Evolutionary conservation across 1,284 basidiomycete species (phyloP), one percentile per base, ranked within the genome.

Genomic region (Veloporphyrellus conicus): DNA sequence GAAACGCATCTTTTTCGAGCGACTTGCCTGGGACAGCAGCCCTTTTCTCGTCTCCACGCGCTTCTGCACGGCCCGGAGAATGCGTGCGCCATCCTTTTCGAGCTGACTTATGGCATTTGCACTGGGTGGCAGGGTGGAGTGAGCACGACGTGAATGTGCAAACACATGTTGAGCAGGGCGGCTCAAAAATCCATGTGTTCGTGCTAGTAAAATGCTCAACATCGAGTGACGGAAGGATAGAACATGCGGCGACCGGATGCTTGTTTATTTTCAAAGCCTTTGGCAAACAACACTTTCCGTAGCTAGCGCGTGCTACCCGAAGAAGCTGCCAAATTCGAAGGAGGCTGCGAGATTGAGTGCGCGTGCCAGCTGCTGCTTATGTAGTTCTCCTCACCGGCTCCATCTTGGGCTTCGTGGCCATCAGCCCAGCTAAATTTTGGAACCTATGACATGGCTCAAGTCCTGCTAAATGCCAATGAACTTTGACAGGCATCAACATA

Each of bases 21-120:
- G 18, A 57, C 58, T 45, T 35, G 53, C 70, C 54, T 68, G 61
- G 41, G 55, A 55, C 7, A 69, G 40, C 2, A 72, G 33, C 27
- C 55, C 54, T 16, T 54, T 52, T 45, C 68, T 47, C 20, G 59
- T 55, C 27, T 61, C 52, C 22, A 71, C 57, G 41, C 62, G 61
- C 28, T 56, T 64, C 41, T 60, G 52, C 10, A 71, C 63, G 18
- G 71, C 64, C 1, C 54, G 57, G 6, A 71, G 59, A 20, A 73
- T 58, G 10, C 62, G 63, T 16, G 55, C 53, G 23, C 68, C 59
- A 25, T 67, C 64, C 12, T 56, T 50, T 50, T 71, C 68, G 14
- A 71, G 57, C 41, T 65, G 59, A 20, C 29, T 22, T 23, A 62
- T 39, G 14, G 54, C 43, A 19, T 40, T 51, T 8, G 45, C 27